Conservation (phyloP, 148 eudicot species). For the Vaccinium darrowii region DNA sequence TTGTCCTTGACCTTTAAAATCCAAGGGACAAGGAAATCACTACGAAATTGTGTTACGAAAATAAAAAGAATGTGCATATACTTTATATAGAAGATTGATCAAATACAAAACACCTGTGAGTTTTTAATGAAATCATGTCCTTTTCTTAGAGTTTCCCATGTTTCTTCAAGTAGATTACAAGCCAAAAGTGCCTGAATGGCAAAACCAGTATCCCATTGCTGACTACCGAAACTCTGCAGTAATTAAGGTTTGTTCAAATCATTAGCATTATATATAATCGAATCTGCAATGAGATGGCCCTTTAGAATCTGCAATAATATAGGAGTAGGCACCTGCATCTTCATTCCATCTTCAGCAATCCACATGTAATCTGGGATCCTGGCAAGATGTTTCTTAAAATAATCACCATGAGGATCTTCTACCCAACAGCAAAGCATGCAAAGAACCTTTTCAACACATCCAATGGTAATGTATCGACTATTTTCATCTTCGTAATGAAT, state of each 20-base stretch:
- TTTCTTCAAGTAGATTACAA: slow-evolving; percentile 28
- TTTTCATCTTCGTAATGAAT: slow-evolving; percentile 26
- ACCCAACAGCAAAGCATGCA: slow-evolving; percentile 36
- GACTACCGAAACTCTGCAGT: slow-evolving; percentile 45
- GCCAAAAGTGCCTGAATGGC: slow-evolving; percentile 37
- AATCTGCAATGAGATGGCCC: background rate
- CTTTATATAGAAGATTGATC: background rate
- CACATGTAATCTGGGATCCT: slow-evolving; percentile 41
- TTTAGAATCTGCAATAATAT: background rate
- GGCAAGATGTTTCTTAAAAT: slow-evolving; percentile 43
- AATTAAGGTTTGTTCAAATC: background rate
- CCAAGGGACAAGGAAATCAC: background rate
- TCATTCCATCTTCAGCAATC: slow-evolving; percentile 53
- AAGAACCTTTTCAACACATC: slow-evolving; percentile 22
- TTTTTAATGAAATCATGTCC: slow-evolving; percentile 31
- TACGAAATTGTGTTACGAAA: background rate
- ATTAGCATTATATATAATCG: background rate
- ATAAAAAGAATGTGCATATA: background rate
- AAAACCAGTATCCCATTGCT: slow-evolving; percentile 37
- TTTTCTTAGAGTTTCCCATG: slow-evolving; percentile 17
- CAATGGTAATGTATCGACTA: slow-evolving; percentile 26
- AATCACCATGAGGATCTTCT: slow-evolving; percentile 37
- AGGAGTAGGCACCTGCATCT: slow-evolving; percentile 32
- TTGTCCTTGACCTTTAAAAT: slow-evolving; percentile 37
- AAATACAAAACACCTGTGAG: slow-evolving; percentile 25